phyloP scores from a whole-genome alignment of 2,329 filamentous ascomycete species.

The Cladophialophora yegresii region DNA sequence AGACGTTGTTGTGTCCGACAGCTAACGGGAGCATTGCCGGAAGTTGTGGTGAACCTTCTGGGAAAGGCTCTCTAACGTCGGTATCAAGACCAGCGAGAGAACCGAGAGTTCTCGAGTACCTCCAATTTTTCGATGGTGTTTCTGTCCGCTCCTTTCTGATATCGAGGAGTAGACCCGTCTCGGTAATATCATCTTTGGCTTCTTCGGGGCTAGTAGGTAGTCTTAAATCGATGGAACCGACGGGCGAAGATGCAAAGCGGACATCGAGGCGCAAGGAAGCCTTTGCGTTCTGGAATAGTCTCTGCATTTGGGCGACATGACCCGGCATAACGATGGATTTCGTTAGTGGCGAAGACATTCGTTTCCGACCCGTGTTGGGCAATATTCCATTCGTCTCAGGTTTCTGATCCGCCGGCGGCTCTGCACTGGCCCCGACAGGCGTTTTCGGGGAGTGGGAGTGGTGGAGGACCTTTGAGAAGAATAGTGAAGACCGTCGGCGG shows the following conservation, averaged over 20 bases:
- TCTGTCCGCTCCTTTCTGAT: slow-evolving; percentile 2
- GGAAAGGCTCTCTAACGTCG: slow-evolving; percentile 37
- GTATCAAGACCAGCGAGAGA: slow-evolving; percentile 30
- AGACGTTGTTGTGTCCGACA: slow-evolving; percentile 9
- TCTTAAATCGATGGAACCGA: slow-evolving; percentile 35
- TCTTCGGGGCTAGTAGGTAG: slow-evolving; percentile 25
- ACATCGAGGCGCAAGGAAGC: slow-evolving; percentile 33
- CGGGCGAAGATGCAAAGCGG: slow-evolving; percentile 34
- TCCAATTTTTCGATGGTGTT: slow-evolving; percentile 28
- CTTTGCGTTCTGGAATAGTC: slow-evolving; percentile 35
- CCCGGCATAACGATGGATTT: slow-evolving; percentile 29
- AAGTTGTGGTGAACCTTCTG: slow-evolving; percentile 33
- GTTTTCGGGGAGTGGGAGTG: slow-evolving; percentile 25
- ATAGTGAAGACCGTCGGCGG: slow-evolving; percentile 33
- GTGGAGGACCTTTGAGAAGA: slow-evolving; percentile 31
- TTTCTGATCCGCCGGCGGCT: not conserved
- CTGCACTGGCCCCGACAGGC: slow-evolving; percentile 2
- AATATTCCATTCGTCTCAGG: not conserved
- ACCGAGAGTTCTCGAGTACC: slow-evolving; percentile 35
- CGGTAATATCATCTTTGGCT: not conserved
- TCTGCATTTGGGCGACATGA: slow-evolving; percentile 36
- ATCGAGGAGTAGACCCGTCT: not conserved
- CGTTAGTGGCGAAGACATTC: slow-evolving; percentile 17
- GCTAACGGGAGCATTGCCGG: slow-evolving; percentile 20
- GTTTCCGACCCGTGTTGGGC: slow-evolving; percentile 27